Evolutionary conservation across 345 rosid species (phyloP).

Genomic region (Gossypium australe): DNA sequence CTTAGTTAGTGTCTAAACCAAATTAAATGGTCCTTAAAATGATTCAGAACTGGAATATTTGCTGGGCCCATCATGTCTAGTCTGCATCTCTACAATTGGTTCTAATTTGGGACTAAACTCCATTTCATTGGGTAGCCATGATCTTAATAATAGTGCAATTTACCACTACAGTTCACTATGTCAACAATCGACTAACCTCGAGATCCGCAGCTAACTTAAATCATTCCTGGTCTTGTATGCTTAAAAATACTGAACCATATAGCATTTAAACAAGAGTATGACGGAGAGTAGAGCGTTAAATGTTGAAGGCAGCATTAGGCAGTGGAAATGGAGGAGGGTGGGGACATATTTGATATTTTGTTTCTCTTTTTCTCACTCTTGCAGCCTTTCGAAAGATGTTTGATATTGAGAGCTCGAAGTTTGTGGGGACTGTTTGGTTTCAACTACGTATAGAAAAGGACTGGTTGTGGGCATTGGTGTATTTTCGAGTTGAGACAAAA

Average conservation of each 20-base stretch:
- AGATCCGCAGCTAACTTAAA: too few relatives aligned
- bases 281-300: too few relatives aligned
- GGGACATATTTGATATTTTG: slow-evolving; percentile 31
- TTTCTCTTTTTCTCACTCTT: slow-evolving; percentile 12
- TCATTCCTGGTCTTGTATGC: too few relatives aligned
- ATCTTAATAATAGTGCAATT: neutral
- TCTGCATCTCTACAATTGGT: neutral
- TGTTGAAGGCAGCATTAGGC: neutral
- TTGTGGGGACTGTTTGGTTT: too few relatives aligned
- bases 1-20: neutral
- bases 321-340: slow-evolving; percentile 16
- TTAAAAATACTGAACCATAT: too few relatives aligned
- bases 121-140: neutral
- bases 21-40: neutral
- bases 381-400: slow-evolving; percentile 19
- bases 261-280: too few relatives aligned
- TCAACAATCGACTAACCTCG: too few relatives aligned
- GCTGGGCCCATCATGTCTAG: neutral
- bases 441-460: too few relatives aligned
- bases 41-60: neutral
- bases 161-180: neutral
- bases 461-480: too few relatives aligned
- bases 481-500: neutral
- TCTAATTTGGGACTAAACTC: neutral
- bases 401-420: too few relatives aligned